These are phyloP conservation scores for Penicillium pancosmium DNA, from an alignment of 495 filamentous ascomycete species.

Conservation along the genomic window DNA sequence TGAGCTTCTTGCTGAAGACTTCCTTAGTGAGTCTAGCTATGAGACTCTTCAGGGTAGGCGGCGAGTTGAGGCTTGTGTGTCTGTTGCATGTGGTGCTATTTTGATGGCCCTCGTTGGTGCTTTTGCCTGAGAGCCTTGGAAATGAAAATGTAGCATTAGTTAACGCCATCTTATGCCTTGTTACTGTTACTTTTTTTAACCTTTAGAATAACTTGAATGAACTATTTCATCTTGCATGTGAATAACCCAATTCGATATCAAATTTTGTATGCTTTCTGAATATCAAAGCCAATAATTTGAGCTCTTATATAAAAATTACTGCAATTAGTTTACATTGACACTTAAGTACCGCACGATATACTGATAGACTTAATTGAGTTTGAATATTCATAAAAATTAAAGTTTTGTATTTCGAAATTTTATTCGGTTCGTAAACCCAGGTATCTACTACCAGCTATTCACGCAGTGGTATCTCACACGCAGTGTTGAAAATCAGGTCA, in stretches of 20 bases:
- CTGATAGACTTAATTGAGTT: background rate
- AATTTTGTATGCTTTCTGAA: background rate
- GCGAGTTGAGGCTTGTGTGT: slow-evolving; percentile 72
- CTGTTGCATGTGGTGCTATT: slow-evolving; percentile 74
- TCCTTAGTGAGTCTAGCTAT: slow-evolving; percentile 88
- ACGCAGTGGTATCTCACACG: slow-evolving; percentile 15
- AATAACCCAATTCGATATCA: background rate
- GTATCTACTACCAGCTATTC: slow-evolving; percentile 5
- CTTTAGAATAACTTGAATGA: background rate
- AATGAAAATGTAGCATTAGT: background rate
- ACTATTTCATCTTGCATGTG: background rate
- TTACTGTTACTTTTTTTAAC: background rate
- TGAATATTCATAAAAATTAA: background rate
- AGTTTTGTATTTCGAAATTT: background rate
- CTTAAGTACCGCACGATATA: too few relatives aligned
- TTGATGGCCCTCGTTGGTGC: slow-evolving; percentile 91
- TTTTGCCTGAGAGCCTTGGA: slow-evolving; percentile 61
- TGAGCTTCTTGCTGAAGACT: slow-evolving; percentile 91
- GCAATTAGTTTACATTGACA: too few relatives aligned
- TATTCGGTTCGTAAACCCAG: background rate
- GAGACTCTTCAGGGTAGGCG: slow-evolving; percentile 66
- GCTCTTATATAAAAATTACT: too few relatives aligned
- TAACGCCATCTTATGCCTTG: background rate
- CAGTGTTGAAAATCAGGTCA: slow-evolving; percentile 24
- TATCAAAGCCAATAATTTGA: background rate